phyloP scores from a whole-genome alignment of 371 early-diverging fungal species.

The Sporodiniella umbellata region DNA sequence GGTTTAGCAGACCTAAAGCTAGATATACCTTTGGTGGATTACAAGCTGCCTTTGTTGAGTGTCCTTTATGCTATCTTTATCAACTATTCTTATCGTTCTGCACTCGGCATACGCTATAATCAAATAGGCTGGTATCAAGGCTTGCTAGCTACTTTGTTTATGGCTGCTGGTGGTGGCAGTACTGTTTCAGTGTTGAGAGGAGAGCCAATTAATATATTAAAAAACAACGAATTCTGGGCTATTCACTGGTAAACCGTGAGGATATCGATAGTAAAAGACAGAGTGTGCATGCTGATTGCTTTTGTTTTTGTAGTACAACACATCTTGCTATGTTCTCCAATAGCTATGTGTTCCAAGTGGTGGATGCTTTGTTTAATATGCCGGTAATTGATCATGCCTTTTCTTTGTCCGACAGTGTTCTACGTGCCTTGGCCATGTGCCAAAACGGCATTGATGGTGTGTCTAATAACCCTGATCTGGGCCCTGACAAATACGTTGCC shows the following conservation, averaged over 20 bases:
- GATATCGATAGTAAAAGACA: no score
- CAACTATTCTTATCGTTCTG: constrained; percentile 51
- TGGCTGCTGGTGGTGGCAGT: constrained; percentile 58
- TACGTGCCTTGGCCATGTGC: constrained; percentile 44
- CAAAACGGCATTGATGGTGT: constrained; percentile 53
- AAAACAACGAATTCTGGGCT: constrained; percentile 41
- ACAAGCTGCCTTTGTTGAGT: constrained; percentile 41
- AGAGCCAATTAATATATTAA: constrained; percentile 38
- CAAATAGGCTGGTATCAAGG: constrained; percentile 54
- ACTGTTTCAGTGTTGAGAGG: constrained; percentile 39
- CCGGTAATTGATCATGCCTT: constrained; percentile 46
- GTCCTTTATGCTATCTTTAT: constrained; percentile 53
- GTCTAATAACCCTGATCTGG: constrained; percentile 34
- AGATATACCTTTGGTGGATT: constrained; percentile 23
- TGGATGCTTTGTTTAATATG: constrained; percentile 29
- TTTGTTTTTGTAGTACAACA: constrained; percentile 19
- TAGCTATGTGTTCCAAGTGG: constrained; percentile 25
- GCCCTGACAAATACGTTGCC: constrained; percentile 45
- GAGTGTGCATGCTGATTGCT: constrained; percentile 1
- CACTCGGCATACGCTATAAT: constrained; percentile 39
- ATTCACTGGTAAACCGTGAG: constrained; percentile 46
- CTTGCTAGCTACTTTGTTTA: constrained; percentile 49
- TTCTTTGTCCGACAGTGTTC: constrained; percentile 46
- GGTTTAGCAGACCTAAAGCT: constrained; percentile 22
- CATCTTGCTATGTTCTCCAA: constrained; percentile 43